Evolutionary conservation across 106 monocot genomes (phyloP), one percentile per base, ranked within the genome.

Genomic region (Chionographis japonica): DNA sequence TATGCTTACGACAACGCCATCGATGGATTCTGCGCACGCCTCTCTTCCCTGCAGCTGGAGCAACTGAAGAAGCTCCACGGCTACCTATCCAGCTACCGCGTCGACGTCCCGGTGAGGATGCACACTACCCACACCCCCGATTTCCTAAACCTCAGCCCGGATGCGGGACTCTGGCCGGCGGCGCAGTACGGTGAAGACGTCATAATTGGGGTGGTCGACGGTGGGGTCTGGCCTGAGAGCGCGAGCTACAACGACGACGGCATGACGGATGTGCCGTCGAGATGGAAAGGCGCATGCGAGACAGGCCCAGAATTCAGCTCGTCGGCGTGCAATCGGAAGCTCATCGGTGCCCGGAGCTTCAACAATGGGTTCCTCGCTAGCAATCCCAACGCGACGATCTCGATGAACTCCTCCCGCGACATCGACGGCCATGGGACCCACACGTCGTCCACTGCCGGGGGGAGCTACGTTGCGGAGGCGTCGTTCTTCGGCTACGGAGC

Each of bases 361-460:
- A 77, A 62, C 62, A 71, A 65, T 49, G 89, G 80, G 3, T 70
- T 80, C 41, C 13, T 73, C 0, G 74, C 85, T 0, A 39, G 20
- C 27, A 58, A 64, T 16, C 79, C 81, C 3, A 81, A 84, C 63
- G 4, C 71, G 6, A 83, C 82, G 37, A 72, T 78, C 27, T 20
- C 56, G n/a, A 40, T 76, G 17, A 73, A 75, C 27, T 83, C 89
- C 0, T 57, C 89, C 7, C 73, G 92, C 1, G 92, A 92, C 78
- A 76, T 78, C 0, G 75, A 76, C 0, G 92, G 88, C 1, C 92
- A 93, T 42, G 92, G 88, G 15, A 93, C n/a, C n/a, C n/a, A n/a
- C n/a, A n/a, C n/a, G n/a, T n/a, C n/a, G n/a, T n/a, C n/a, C n/a
- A n/a, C n/a, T n/a, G n/a, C n/a, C n/a, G n/a, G n/a, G n/a, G n/a